A percentile compares a stretch with the other conserved stretches of the same genome.
phyloP scores from a whole-genome alignment of 345 rosid species.

The Citrus reticulata region DNA sequence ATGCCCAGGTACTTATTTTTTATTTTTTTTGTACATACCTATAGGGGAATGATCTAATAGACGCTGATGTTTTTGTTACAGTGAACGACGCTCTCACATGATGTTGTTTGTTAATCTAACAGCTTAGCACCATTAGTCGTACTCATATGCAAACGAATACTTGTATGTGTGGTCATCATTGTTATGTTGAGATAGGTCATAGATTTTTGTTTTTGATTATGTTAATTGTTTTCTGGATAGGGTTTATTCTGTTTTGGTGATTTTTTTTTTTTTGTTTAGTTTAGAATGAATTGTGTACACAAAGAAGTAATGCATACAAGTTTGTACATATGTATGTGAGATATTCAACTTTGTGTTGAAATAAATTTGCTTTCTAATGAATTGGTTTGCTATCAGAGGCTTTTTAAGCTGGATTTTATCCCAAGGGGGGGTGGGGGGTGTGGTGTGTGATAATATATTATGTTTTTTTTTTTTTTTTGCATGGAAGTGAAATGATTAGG shows the following conservation, averaged over 20 bases:
- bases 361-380: not conserved
- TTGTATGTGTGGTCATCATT: not conserved
- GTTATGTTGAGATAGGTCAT: not conserved
- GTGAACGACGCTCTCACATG: not conserved
- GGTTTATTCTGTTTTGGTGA: not conserved
- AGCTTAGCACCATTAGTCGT: not conserved
- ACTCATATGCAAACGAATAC: not conserved
- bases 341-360: not conserved
- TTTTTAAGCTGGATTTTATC: not conserved
- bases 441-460: not conserved
- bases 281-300: not conserved
- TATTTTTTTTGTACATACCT: not conserved
- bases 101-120: no score
- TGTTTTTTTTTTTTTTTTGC: not conserved
- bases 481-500: not conserved
- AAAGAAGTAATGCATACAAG: not conserved
- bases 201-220: not conserved
- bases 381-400: not conserved
- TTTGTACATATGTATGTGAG: not conserved
- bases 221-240: not conserved
- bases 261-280: not conserved
- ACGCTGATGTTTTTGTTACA: no score
- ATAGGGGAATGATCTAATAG: not conserved
- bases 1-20: slow-evolving; percentile 45
- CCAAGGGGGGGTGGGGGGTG: no score